Evolutionary conservation across 208 protist species (phyloP).

Genomic region (Acanthamoeba healyi): DNA sequence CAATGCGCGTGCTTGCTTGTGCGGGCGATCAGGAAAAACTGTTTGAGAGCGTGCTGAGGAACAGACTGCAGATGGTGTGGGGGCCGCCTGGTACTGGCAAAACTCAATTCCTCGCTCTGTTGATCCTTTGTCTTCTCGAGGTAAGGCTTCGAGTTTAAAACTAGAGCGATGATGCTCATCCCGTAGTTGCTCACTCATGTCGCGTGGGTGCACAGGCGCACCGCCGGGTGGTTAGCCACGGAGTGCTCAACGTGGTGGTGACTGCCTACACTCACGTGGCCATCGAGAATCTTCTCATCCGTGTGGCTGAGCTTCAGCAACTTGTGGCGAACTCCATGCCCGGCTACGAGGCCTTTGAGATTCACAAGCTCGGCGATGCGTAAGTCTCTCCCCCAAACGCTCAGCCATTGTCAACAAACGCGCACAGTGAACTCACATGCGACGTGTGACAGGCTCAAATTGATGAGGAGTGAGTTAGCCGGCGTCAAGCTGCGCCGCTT

Average conservation of each 20-base stretch:
- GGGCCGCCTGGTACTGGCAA: neutral
- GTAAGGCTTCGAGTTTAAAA: no score
- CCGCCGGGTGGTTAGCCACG: neutral
- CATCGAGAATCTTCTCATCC: slow-evolving; percentile 19
- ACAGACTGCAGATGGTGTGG: slow-evolving; percentile 24
- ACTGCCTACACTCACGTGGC: slow-evolving; percentile 31
- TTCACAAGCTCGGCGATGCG: neutral
- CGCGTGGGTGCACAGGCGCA: no score
- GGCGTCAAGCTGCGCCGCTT: neutral
- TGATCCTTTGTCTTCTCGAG: neutral
- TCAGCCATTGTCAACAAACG: neutral
- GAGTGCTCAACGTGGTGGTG: neutral
- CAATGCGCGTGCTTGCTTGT: neutral
- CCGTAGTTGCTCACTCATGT: no score
- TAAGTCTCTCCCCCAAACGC: neutral
- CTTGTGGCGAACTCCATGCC: neutral
- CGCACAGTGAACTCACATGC: no score
- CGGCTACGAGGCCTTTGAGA: neutral
- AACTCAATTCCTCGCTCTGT: neutral
- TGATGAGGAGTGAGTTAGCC: neutral
- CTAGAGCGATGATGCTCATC: no score
- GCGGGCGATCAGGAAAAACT: neutral
- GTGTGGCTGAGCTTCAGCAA: neutral
- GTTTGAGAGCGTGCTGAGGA: neutral
- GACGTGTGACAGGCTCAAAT: neutral